Evolutionary conservation across 2,329 filamentous ascomycete species (phyloP).

Genomic region (Hymenoscyphus fraxineus): DNA sequence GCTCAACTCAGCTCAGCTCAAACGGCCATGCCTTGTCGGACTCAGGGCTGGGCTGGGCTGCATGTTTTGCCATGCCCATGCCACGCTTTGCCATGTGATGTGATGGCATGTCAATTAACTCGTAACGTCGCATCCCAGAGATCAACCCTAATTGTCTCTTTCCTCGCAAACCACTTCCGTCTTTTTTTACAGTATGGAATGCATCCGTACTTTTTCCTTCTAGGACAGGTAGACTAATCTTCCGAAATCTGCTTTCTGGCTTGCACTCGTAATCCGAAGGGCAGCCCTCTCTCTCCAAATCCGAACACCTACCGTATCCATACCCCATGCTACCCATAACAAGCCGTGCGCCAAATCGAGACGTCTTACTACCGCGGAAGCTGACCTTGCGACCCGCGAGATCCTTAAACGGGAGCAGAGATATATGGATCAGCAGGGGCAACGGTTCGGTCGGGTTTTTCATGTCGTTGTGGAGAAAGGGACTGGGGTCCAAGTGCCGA

Average conservation of each 20-base stretch:
- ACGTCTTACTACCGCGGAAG: conserved; percentile 7
- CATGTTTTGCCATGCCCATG: too few relatives aligned
- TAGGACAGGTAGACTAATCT: background rate
- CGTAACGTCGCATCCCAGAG: background rate
- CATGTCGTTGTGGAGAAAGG: background rate
- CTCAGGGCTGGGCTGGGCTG: too few relatives aligned
- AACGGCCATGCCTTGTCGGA: background rate
- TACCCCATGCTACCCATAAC: background rate
- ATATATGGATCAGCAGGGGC: background rate
- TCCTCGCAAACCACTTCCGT: too few relatives aligned
- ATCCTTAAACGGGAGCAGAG: background rate
- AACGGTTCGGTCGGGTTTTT: background rate
- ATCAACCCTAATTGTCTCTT: background rate
- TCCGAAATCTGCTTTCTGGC: background rate
- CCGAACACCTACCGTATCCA: background rate
- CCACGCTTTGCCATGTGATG: too few relatives aligned
- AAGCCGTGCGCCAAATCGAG: conserved; percentile 9
- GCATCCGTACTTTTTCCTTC: background rate
- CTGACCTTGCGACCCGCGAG: conserved; percentile 7
- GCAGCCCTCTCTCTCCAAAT: background rate
- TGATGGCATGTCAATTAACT: too few relatives aligned
- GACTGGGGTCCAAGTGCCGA: background rate
- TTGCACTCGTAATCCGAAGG: background rate
- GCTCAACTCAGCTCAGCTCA: too few relatives aligned
- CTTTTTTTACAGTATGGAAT: too few relatives aligned